Evolutionary conservation across 495 filamentous ascomycete species (phyloP).

Genomic region (Xylaria grammica): DNA sequence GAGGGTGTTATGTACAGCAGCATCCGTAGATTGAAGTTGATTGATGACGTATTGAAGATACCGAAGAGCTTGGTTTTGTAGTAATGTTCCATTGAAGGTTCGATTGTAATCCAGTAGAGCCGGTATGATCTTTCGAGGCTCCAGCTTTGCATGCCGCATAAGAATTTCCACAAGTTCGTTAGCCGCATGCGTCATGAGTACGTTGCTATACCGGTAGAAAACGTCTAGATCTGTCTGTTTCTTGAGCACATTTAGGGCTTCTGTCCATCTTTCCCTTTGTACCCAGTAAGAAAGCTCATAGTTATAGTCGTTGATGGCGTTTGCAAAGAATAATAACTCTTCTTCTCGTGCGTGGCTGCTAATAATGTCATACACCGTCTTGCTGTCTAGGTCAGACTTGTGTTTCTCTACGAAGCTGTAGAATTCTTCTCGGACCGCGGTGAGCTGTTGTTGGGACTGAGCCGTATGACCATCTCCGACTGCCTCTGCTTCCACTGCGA

Average conservation of each 20-base stretch:
- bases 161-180: constrained; percentile 87
- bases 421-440: constrained; percentile 72
- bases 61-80: constrained; percentile 89
- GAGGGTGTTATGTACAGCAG: constrained; percentile 96
- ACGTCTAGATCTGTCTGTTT: constrained; percentile 89
- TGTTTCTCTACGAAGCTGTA: constrained; percentile 85
- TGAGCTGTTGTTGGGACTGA: constrained; percentile 75
- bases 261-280: constrained; percentile 91
- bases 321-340: constrained; percentile 89
- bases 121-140: constrained; percentile 86
- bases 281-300: constrained; percentile 98
- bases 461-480: constrained; percentile 69
- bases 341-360: constrained; percentile 93
- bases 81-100: constrained; percentile 63
- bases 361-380: constrained; percentile 94
- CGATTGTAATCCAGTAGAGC: constrained; percentile 93
- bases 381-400: constrained; percentile 83
- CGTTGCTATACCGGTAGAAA: constrained; percentile 94
- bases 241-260: constrained; percentile 85
- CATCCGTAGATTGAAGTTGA: constrained; percentile 77
- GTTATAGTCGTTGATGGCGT: constrained; percentile 85
- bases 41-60: constrained; percentile 95
- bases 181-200: constrained; percentile 89
- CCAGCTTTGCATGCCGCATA: constrained; percentile 89
- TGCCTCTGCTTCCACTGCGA: constrained; percentile 86